Evolutionary conservation across 441 rosid genomes (phyloP).

Genomic region (Cnidoscolus chayamansa): DNA sequence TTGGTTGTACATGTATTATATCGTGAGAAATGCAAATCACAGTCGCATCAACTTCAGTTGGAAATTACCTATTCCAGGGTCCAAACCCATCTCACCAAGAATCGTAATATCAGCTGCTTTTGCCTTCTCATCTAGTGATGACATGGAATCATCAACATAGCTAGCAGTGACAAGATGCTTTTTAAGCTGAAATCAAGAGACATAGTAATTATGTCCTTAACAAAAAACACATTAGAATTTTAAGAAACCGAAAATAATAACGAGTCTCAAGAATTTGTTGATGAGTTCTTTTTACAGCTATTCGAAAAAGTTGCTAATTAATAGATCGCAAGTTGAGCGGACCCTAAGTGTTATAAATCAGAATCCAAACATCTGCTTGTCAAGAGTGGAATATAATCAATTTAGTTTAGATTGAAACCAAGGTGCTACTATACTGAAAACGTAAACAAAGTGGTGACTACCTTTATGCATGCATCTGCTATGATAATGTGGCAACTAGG

Average conservation of each 20-base stretch:
- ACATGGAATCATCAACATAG: constrained; percentile 76
- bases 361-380: not conserved
- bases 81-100: constrained; percentile 95
- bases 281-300: not conserved
- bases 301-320: not conserved
- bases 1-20: not conserved
- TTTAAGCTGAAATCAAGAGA: constrained; percentile 53
- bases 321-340: not conserved
- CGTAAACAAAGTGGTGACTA: constrained; percentile 26
- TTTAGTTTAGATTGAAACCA: not conserved
- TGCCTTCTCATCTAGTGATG: constrained; percentile 62
- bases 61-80: constrained; percentile 84
- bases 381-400: not conserved
- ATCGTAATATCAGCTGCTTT: constrained; percentile 70
- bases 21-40: constrained; percentile 2
- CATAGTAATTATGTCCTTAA: constrained; percentile 10
- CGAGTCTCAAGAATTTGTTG: not conserved
- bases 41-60: constrained; percentile 13
- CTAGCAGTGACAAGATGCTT: constrained; percentile 95
- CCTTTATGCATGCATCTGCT: constrained; percentile 82
- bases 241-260: not conserved
- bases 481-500: constrained; percentile 61
- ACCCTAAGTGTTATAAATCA: constrained; percentile 3
- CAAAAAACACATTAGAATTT: constrained; percentile 6
- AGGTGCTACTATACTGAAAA: not conserved